Base-by-base conservation (phyloP, 2,329 filamentous ascomycete genomes). In the Fusarium illudens region DNA sequence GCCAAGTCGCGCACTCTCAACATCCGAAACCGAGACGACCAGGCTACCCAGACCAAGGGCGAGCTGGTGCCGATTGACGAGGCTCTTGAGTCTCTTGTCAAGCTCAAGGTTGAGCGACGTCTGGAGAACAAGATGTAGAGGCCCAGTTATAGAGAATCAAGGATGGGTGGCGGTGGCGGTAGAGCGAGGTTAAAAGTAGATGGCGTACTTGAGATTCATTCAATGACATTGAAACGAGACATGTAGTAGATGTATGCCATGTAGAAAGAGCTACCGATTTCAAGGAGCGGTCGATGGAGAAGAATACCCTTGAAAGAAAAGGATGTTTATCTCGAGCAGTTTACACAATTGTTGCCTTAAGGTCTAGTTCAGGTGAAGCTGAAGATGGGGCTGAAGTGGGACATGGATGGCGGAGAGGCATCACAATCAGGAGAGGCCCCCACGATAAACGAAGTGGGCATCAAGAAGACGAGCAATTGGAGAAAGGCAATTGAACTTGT, bases 21-120 rank as follows among this genome's bases (percentile, higher is more conserved):
- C 75, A 86, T 90, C 62, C 85, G 88, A 60, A 88, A 89, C 80
- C 83, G 87, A 70, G 87, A 89, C 72, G 87, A 90, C 77, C 86
- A 86, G 51, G 84, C 83, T 57, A 87, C 84, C 55, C 87, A 90
- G 78, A 84, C 84, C 72, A 84, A 87, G 75, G 87, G 87, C 68
- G 87, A 87, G 75, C 83, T 88, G 44, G 79, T 89, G 50, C 79
- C 84, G 19, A 77, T 90, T 53, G 79, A 86, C 39, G 84, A 87
- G 72, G 87, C 86, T 6, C 78, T 89, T 44, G 80, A 85, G 70
- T 87, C 87, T 76, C 80, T 89, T 63, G 71, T 80, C 52, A 80
- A 81, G 73, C 80, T 89, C 59, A 83, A 85, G 73, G 79, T 80
- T 56, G 84, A 87, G 72, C 77, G 81, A 65, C 72, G 76, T 60